A percentile compares a stretch with the other conserved stretches of the same genome.
These are phyloP conservation scores for Eremothecium coryli DNA, from an alignment of 1,139 yeast species.

Conservation along the genomic window DNA sequence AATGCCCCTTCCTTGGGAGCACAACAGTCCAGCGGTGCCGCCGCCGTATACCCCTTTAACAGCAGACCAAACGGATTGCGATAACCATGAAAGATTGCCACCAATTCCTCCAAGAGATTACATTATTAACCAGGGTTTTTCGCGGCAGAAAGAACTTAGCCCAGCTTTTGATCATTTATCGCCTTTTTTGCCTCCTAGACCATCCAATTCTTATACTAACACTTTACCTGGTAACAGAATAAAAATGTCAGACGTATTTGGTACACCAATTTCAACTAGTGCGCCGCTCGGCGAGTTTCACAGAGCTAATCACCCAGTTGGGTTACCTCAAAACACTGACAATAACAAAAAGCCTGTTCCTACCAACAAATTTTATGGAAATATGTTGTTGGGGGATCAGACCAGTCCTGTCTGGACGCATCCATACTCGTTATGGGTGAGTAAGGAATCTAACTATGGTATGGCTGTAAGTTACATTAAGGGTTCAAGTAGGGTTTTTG, in stretches of 20 bases:
- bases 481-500: conserved; percentile 53
- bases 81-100: no score
- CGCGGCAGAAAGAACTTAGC: no score
- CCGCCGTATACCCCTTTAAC: conserved; percentile 12
- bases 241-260: conserved; percentile 22
- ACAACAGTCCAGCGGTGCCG: conserved; percentile 10
- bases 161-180: no score
- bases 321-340: conserved; percentile 39
- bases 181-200: no score
- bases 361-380: conserved; percentile 81
- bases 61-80: no score
- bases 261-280: conserved; percentile 31
- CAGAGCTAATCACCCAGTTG: conserved; percentile 37
- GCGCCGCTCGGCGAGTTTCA: conserved; percentile 46
- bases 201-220: not conserved
- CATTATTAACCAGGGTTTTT: no score
- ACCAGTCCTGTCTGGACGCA: conserved; percentile 64
- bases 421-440: conserved; percentile 71
- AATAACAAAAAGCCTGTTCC: conserved; percentile 43
- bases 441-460: conserved; percentile 38
- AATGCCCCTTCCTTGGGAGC: no score
- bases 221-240: not conserved
- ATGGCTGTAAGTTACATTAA: conserved; percentile 61
- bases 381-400: conserved; percentile 60
- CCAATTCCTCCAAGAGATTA: not conserved